Base-by-base conservation (phyloP, 2,329 filamentous ascomycete genomes). In the Atkinsonella texensis region DNA sequence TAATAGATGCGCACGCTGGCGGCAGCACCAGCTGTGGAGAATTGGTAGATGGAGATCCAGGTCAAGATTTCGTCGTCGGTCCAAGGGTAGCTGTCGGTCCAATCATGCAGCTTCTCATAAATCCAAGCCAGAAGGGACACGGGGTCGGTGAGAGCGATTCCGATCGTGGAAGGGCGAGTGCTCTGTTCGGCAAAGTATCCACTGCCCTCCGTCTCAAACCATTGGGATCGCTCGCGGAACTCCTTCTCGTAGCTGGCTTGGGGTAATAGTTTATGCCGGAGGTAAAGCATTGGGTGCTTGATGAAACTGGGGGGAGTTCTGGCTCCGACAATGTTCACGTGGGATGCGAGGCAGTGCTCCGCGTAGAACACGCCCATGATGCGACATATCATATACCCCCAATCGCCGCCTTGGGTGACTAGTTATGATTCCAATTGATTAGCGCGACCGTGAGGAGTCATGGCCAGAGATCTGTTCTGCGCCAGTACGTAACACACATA, bases 41-140 rank as follows among this genome's bases (percentile, higher is more conserved):
- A 89, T 62, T 76, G 80, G 63, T 90, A 90, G 40, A 90, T 76
- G 48, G 74, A 79, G 1, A 89, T 67, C 87, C 85, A 91, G 0
- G 81, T 87, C 28, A 87, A 67, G 9, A 90, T 75, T 67, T 90
- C 85, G 51, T 89, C 84, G 54, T 88, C 82, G 0, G 79, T 84
- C 85, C 85, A 90, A 0, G 76, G 69, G 60, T 89, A 89, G 1
- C 58, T 59, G 59, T 90, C 85, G 0, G 81, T 82, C 87, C 86
- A 91, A 58, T 86, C 82, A 57, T 84, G 79, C 39, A 91, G 68
- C 63, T 91, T 91, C 67, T 91, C 87, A 57, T 86, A 86, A 35
- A 91, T 81, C 87, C 87, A 93, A 0, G 84, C 79, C 1, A 91
- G 70, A 3, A 89, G 68, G 0, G 77, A 84, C 0, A 87, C 77